Base-by-base conservation (phyloP, 305 asterid species). In the Fraxinus platypoda region DNA sequence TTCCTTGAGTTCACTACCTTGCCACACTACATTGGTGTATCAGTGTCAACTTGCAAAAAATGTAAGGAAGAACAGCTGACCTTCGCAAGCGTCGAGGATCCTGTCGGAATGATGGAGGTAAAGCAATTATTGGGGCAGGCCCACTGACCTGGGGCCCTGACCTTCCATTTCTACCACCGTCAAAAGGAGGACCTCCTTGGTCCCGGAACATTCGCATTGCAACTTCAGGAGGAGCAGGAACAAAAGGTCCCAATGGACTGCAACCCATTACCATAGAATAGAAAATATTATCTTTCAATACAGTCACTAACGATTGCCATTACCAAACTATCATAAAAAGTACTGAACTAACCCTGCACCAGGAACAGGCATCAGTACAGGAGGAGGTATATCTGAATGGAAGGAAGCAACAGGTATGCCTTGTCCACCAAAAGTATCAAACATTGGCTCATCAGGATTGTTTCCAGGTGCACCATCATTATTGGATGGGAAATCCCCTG, bases 181-280 rank as follows among this genome's bases (percentile, higher is more conserved):
- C 98, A 85, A 92, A 95, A 64, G 98, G 93, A 62, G 98, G 94
- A 17, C 98, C 98, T 35, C 98, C 99, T 80, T 93, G 98, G 19
- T 96, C 99, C 49, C 97, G 93, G 86, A 96, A 75, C 99, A 96
- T 96, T 78, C 86, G 94, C 99, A 94, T 94, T 43, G 99, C 99
- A 86, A 96, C 98, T 87, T 96, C 99, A 71, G 99, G 99, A 81
- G 99, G 99, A 30, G 99, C 98, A 77, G 99, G 99, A 74, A 96
- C 97, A 73, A 96, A 96, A 49, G 99, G 99, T 43, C 99, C 99
- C 87, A 96, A 85, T 31, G 99, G 99, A 78, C 99, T 96, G 91
- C 86, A 87, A 78, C 23, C 79, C 84, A 75, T 72, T 74, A 76
- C 79, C 71, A 77, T 25, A 64, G 31, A 64, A 25, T 4, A 75